Percentiles rank a stretch among this genome's conserved stretches.
phyloP scores from a whole-genome alignment of 495 filamentous ascomycete species.

The Xylaria palmicola region DNA sequence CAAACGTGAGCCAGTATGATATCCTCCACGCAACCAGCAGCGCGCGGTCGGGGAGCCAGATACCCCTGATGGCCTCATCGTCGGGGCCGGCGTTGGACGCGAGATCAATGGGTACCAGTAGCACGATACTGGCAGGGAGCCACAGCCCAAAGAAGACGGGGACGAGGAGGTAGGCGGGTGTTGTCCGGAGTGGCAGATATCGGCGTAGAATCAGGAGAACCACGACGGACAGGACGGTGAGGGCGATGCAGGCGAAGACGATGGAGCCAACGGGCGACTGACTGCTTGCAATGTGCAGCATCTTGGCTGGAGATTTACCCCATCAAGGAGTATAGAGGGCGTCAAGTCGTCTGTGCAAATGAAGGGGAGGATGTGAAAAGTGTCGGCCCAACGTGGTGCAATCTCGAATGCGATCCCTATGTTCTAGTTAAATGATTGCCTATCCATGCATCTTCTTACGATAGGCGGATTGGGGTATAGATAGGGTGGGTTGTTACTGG shows the following conservation, averaged over 20 bases:
- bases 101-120: slow-evolving; percentile 94
- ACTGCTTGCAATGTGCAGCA: slow-evolving; percentile 33
- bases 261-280: slow-evolving; percentile 60
- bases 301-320: slow-evolving; percentile 16
- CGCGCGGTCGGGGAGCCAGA: slow-evolving; percentile 63
- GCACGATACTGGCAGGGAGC: slow-evolving; percentile 88
- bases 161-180: slow-evolving; percentile 85
- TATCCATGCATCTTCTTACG: too few relatives aligned
- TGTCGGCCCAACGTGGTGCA: too few relatives aligned
- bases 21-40: slow-evolving; percentile 87
- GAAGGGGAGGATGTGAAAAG: too few relatives aligned
- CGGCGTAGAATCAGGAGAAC: slow-evolving; percentile 82
- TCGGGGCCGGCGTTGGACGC: slow-evolving; percentile 76
- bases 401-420: too few relatives aligned
- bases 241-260: slow-evolving; percentile 69
- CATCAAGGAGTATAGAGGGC: slow-evolving; percentile 15
- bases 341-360: too few relatives aligned
- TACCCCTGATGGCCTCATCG: slow-evolving; percentile 61
- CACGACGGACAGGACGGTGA: slow-evolving; percentile 68
- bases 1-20: slow-evolving; percentile 94
- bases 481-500: too few relatives aligned
- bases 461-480: too few relatives aligned
- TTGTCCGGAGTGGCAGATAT: slow-evolving; percentile 86
- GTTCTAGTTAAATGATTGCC: too few relatives aligned
- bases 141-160: slow-evolving; percentile 92